Evolutionary conservation across 2,329 filamentous ascomycete species (phyloP).

Genomic region (Talaromyces sp.): DNA sequence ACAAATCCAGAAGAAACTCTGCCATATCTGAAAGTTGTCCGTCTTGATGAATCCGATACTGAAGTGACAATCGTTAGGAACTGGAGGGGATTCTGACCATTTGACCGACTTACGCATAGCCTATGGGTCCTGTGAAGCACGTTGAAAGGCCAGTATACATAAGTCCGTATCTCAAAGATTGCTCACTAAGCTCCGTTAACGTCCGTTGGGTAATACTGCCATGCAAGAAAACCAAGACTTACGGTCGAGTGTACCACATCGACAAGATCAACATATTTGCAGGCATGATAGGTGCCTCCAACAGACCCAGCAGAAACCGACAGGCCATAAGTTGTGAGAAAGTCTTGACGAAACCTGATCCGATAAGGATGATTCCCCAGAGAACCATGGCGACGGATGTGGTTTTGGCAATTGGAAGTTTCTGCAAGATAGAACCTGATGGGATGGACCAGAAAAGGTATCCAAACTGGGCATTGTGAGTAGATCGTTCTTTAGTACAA

Average conservation of each 20-base stretch:
- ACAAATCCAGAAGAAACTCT: neutral
- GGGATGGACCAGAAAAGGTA: neutral
- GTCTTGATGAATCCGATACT: neutral
- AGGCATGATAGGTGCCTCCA: neutral
- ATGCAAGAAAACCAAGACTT: neutral
- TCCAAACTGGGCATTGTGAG: neutral
- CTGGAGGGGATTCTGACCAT: neutral
- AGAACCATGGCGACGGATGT: neutral
- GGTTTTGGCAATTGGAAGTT: neutral
- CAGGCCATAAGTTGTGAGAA: neutral
- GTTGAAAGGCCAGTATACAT: neutral
- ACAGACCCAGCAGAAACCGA: neutral
- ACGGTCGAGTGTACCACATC: neutral
- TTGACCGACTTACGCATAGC: neutral
- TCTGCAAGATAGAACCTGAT: neutral
- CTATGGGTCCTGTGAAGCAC: neutral
- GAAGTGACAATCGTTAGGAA: neutral
- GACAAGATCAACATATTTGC: neutral
- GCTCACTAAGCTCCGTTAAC: neutral
- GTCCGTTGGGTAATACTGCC: neutral
- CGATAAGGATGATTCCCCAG: neutral
- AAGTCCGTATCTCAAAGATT: neutral
- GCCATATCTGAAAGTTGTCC: neutral
- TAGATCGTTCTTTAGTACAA: neutral
- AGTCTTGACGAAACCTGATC: neutral